Evolutionary conservation across 2,329 filamentous ascomycete species (phyloP), one percentile per base, ranked within the genome.

Genomic region (Akanthomyces uredinophilus): DNA sequence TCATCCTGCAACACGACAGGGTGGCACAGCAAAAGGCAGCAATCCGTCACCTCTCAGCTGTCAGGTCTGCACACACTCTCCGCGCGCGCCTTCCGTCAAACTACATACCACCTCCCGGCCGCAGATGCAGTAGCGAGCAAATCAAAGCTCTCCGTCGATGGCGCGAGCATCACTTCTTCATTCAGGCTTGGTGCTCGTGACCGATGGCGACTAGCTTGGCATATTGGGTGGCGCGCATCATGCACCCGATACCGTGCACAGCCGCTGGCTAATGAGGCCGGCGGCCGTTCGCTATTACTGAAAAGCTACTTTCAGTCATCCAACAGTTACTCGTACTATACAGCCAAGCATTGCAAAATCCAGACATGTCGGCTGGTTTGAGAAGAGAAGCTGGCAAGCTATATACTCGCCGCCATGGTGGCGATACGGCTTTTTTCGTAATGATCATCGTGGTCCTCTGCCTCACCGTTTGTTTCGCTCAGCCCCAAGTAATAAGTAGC

Each of bases 131-230:
- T 32, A 8, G 49, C 24, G 56, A 50, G 16, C 55, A 41, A 50
- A 59, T 59, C 44, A 50, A 22, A 47, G 29, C 20, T 39, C n/a
- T 20, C 14, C 5, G 5, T 43, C n/a, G 16, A 24, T n/a, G 16
- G 37, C 43, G 20, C 44, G 37, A 39, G 16, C 47, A 60, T 44
- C 57, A 60, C 37, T 60, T 16, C 57, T 52, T 52, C 35, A 22
- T 52, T 43, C 47, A 44, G 41, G n/a, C n/a, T 22, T 59, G 57
- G 57, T 44, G 52, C 46, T 8, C 57, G 57, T 60, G 57, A 60
- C 57, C 57, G 37, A 51, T 60, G 24, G 22, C 37, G 46, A 52
- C 46, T 44, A 60, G 46, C 57, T 60, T 60, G 57, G 57, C 57
- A 52, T 41, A 22, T 43, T 41, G 10, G 35, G 57, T 60, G 57